Conservation (phyloP, 2,329 filamentous ascomycete species). For the Curvularia hawaiiensis region DNA sequence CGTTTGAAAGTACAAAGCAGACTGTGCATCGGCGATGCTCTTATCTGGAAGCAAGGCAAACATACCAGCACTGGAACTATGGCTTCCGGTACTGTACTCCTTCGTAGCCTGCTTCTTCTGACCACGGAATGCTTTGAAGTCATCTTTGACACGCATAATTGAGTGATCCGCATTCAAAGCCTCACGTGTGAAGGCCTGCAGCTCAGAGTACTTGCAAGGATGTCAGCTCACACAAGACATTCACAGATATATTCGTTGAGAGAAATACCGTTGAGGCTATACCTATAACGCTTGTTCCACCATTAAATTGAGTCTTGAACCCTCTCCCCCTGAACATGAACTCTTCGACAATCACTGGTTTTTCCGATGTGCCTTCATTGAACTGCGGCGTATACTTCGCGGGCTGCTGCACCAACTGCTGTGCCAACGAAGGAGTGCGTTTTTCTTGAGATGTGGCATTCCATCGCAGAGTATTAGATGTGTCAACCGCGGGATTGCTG, state of each 20-base stretch:
- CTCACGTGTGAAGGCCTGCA: conserved; percentile 43
- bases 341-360: conserved; percentile 38
- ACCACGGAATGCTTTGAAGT: conserved; percentile 43
- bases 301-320: conserved; percentile 54
- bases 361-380: conserved; percentile 18
- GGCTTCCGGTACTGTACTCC: conserved; percentile 20
- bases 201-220: conserved; percentile 40
- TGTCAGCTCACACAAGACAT: conserved; percentile 12
- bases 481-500: conserved; percentile 4
- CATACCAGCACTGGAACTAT: conserved; percentile 41
- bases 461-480: conserved; percentile 31
- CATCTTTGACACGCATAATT: conserved; percentile 36
- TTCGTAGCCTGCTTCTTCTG: conserved; percentile 36
- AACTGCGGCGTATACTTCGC: conserved; percentile 23
- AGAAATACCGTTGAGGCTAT: conserved; percentile 41
- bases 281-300: conserved; percentile 49
- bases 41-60: conserved; percentile 46
- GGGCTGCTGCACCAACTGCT: conserved; percentile 32
- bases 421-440: conserved; percentile 40
- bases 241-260: neutral
- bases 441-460: conserved; percentile 40
- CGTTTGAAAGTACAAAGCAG: conserved; percentile 54
- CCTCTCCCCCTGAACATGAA: conserved; percentile 51
- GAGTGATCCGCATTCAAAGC: conserved; percentile 37
- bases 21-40: conserved; percentile 49